Percentiles rank a stretch among this genome's conserved stretches.
Conservation (phyloP, 495 filamentous ascomycete genomes). For the Amniculicola lignicola region DNA sequence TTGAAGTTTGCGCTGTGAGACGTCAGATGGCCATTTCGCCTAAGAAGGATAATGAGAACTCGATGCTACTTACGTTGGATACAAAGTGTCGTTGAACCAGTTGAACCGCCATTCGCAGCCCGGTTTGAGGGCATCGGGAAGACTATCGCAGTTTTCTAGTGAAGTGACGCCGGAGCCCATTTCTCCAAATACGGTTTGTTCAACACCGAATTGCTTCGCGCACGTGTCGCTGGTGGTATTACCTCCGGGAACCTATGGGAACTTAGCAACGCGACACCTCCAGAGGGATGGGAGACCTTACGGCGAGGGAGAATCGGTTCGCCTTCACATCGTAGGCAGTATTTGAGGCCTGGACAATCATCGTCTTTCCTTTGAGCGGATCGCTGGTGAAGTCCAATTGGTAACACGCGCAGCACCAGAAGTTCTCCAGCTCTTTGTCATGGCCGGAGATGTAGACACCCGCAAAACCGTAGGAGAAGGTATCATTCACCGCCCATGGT, state of each 20-base stretch:
- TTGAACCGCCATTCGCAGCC: slow-evolving; percentile 67
- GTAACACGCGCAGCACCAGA: slow-evolving; percentile 69
- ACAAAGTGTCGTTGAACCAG: slow-evolving; percentile 61
- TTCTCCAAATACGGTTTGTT: slow-evolving; percentile 51
- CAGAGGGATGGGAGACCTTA: not conserved
- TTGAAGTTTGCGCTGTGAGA: slow-evolving; percentile 48
- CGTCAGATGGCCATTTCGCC: slow-evolving; percentile 15
- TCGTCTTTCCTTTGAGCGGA: slow-evolving; percentile 52
- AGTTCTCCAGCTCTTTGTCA: slow-evolving; percentile 47
- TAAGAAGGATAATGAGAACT: not conserved
- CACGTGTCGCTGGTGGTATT: slow-evolving; percentile 55
- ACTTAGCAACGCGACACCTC: slow-evolving; percentile 1
- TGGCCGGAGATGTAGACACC: slow-evolving; percentile 54
- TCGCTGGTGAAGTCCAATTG: slow-evolving; percentile 41
- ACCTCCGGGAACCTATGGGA: slow-evolving; percentile 34
- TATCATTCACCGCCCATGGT: slow-evolving; percentile 61
- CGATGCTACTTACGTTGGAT: slow-evolving; percentile 44
- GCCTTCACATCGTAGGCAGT: slow-evolving; percentile 45
- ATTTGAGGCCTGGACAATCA: slow-evolving; percentile 67
- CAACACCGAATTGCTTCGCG: slow-evolving; percentile 55
- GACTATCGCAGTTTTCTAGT: slow-evolving; percentile 50
- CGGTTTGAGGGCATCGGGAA: slow-evolving; percentile 54
- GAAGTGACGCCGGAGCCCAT: slow-evolving; percentile 52
- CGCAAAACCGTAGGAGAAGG: slow-evolving; percentile 60
- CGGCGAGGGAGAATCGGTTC: slow-evolving; percentile 38